A percentile compares a stretch with the other conserved stretches of the same genome.
These are phyloP conservation scores for Heritiera littoralis DNA, from an alignment of 345 rosid genomes.

Conservation along the genomic window DNA sequence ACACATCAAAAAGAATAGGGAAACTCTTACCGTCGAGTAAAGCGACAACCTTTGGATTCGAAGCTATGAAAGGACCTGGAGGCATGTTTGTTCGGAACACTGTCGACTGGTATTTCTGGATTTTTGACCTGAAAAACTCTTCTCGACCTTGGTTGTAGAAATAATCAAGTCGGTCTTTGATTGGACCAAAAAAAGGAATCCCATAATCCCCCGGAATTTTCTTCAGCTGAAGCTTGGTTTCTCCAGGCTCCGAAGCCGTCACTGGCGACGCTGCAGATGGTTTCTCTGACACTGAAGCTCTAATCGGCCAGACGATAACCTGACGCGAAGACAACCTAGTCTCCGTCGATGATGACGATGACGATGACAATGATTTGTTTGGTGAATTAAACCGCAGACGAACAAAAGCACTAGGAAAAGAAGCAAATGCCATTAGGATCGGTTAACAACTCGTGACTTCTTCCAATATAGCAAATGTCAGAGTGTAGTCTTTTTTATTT, in stretches of 20 bases:
- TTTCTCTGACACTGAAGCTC: constrained; percentile 45
- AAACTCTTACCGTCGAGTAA: constrained; percentile 93
- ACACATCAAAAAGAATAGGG: constrained; percentile 70
- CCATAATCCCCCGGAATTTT: constrained; percentile 76
- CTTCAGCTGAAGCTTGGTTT: constrained; percentile 51
- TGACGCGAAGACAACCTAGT: constrained; percentile 4
- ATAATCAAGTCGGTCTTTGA: constrained; percentile 69
- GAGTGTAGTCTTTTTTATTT: not conserved
- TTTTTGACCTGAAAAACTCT: constrained; percentile 67
- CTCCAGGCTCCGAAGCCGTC: constrained; percentile 15
- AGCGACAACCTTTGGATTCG: constrained; percentile 62
- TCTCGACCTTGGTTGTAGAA: constrained; percentile 74
- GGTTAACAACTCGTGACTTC: not conserved
- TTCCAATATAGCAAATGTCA: too few species aligned
- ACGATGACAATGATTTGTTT: not conserved
- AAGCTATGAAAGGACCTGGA: constrained; percentile 72
- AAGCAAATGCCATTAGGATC: constrained; percentile 13
- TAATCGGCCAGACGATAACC: constrained; percentile 28
- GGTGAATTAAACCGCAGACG: not conserved
- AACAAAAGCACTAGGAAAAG: constrained; percentile 1
- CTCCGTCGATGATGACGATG: not conserved
- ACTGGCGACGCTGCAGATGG: constrained; percentile 14
- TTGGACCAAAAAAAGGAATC: constrained; percentile 69
- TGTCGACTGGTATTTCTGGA: constrained; percentile 68
- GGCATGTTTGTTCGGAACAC: constrained; percentile 78